A percentile compares a stretch with the other conserved stretches of the same genome.
Evolutionary conservation across 257 asterid species (phyloP).

Genomic region (Solanum tarapatanum): DNA sequence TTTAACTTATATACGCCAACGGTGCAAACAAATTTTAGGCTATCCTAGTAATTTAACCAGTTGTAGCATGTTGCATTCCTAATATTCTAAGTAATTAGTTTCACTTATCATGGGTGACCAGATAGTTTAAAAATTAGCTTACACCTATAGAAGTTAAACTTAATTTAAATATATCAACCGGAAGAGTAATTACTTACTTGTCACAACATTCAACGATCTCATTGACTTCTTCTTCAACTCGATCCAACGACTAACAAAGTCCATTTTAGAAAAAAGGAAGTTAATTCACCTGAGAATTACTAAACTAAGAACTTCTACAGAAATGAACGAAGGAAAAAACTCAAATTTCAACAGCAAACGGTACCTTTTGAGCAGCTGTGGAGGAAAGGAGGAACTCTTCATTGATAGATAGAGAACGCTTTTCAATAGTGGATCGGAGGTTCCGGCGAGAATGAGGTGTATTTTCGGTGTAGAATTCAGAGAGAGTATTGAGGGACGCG

Average conservation of each 20-base stretch:
- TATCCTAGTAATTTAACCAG: not conserved
- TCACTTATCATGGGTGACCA: not conserved
- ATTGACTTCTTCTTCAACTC: constrained; percentile 86
- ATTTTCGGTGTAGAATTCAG: constrained; percentile 69
- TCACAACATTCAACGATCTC: constrained; percentile 86
- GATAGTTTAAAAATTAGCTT: not conserved
- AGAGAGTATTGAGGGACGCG: constrained; percentile 81
- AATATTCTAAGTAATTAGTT: not conserved
- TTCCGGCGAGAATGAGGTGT: constrained; percentile 75
- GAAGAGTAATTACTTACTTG: constrained; percentile 33
- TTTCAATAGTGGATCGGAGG: constrained; percentile 93
- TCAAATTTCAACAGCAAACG: not conserved
- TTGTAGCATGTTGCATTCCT: not conserved
- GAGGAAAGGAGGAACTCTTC: constrained; percentile 83
- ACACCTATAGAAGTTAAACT: not conserved
- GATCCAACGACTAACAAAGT: constrained; percentile 64
- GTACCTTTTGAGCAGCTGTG: constrained; percentile 72
- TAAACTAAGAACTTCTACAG: not conserved
- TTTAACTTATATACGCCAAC: not conserved
- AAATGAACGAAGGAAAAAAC: not conserved
- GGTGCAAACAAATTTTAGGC: not conserved
- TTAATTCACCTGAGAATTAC: not conserved
- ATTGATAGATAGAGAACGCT: constrained; percentile 78
- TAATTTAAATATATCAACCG: not conserved
- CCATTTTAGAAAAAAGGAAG: not conserved